Base-by-base conservation (phyloP, 2,329 filamentous ascomycete genomes). In the Huntiella savannae region DNA sequence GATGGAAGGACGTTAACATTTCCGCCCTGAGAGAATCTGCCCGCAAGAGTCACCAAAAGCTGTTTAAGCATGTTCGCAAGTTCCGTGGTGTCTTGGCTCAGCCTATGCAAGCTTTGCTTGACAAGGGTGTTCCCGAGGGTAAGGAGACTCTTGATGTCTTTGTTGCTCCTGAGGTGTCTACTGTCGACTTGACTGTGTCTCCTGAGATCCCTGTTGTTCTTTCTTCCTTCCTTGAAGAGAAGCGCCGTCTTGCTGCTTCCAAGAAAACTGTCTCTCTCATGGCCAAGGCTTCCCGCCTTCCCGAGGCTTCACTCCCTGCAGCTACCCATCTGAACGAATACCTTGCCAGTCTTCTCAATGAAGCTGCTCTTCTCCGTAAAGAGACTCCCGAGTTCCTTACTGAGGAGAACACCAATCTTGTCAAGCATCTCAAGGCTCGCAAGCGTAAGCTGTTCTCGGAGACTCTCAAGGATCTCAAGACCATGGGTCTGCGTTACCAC, bases 1-100 rank as follows among this genome's bases (percentile, higher is more conserved):
- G 86, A 60, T 98, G 92, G 92, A 95, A 93, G 59, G 91, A 98
- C 54, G 94, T 84, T 16, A 98, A 96, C 56, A 92, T 98, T 51
- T 79, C 80, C 41, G 83, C 85, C 1, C 66, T 98, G 12, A 75
- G 79, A 53, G 86, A 95, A 57, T 96, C 88, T 60, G 86, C 91
- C 1, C 79, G 81, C 55, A 80, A 79, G 50, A 95, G 87, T 15
- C 91, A 98, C 57, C 76, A 81, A 55, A 95, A 94, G 60, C 71
- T 98, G 2, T 94, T 94, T 64, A 83, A 83, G 54, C 68, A 94
- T 33, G 82, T 98, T 39, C 74, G 84, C 47, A 96, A 95, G 62
- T 98, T 94, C 62, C 77, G 91, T 37, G 70, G 70, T 13, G 62
- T 92, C 8, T 69, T 98, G 13, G 77, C 77, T 15, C 81, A 87